Evolutionary conservation across 768 basidiomycete species (phyloP), one percentile per base, ranked within the genome.

Genomic region (Boletus bicolor): DNA sequence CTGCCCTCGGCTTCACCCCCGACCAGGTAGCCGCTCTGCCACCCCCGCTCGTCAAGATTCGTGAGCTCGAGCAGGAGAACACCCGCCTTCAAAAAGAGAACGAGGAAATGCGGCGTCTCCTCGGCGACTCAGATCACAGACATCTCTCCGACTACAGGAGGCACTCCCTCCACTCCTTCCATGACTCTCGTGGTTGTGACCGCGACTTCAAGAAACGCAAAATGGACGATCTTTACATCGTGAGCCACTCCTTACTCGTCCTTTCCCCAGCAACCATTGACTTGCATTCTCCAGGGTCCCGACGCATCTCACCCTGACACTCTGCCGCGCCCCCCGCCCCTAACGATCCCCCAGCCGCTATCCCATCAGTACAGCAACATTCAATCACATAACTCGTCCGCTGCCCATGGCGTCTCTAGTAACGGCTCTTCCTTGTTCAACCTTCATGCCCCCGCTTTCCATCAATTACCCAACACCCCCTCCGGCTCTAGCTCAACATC

Each of bases 21-120:
- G 91, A 92, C 64, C 86, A 91, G 61, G 83, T 90, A 26, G 79
- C 82, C 4, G 82, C 84, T 0, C 77, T 91, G 3, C 88, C 89
- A 0, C 85, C 89, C 1, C 86, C 88, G 0, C 76, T 87, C 9
- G 72, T 83, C 62, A 87, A 88, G 65, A 88, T 93, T 62, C 83
- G 87, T 30, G 91, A 91, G 67, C 82, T 93, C 51, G 87, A 92
- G 68, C 83, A 89, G 64, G 91, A 93, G 67, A 91, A 89, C 64
- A 72, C 78, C 50, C 76, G 84, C 10, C 76, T 92, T 6, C 79
- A 80, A 54, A 84, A 83, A 60, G 87, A 91, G 71, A 86, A 86
- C 64, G 86, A 89, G 15, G 85, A 88, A 34, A 76, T 90, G 38
- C 80, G 87, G n/a, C 81, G 84, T 46, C 75, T 88, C 59, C 77